A percentile compares a stretch with the other conserved stretches of the same genome.
Evolutionary conservation across 768 basidiomycete species (phyloP).

Genomic region (Dioszegia crocea): DNA sequence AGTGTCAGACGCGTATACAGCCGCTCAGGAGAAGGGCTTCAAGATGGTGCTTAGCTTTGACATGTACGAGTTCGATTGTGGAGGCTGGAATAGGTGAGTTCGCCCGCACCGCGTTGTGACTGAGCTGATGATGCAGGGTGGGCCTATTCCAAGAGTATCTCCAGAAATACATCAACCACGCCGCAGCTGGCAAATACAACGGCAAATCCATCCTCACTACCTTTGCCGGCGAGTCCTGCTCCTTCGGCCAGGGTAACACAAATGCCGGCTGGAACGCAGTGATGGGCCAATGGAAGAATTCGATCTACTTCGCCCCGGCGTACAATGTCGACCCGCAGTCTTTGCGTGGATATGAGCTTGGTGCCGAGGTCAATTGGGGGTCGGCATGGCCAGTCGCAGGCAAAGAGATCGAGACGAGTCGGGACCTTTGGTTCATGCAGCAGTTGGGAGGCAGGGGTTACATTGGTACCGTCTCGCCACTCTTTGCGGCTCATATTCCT

Average conservation of each 20-base stretch:
- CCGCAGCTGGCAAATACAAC: conserved; percentile 60
- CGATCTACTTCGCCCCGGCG: conserved; percentile 62
- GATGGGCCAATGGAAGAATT: conserved; percentile 54
- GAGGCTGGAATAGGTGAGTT: conserved; percentile 46
- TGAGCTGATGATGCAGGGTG: not conserved
- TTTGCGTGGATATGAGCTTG: conserved; percentile 2
- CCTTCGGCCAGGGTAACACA: conserved; percentile 56
- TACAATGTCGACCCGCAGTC: conserved; percentile 61
- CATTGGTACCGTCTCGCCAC: conserved; percentile 62
- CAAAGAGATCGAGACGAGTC: conserved; percentile 19
- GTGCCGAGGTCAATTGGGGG: conserved; percentile 24
- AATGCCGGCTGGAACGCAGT: conserved; percentile 58
- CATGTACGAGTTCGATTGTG: conserved; percentile 56
- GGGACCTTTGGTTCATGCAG: conserved; percentile 27
- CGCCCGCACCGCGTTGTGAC: conserved; percentile 45
- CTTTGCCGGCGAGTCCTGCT: conserved; percentile 67
- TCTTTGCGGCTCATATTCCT: conserved; percentile 62
- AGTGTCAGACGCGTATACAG: conserved; percentile 62
- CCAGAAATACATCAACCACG: conserved; percentile 56
- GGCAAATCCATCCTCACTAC: conserved; percentile 63
- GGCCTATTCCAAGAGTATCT: conserved; percentile 54
- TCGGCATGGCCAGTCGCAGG: conserved; percentile 28
- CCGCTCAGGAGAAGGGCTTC: conserved; percentile 53
- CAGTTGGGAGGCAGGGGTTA: conserved; percentile 44
- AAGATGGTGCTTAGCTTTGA: conserved; percentile 70